These are phyloP conservation scores for Globisporangium nagaii DNA, from an alignment of 352 stramenopile species.

Conservation along the genomic window DNA sequence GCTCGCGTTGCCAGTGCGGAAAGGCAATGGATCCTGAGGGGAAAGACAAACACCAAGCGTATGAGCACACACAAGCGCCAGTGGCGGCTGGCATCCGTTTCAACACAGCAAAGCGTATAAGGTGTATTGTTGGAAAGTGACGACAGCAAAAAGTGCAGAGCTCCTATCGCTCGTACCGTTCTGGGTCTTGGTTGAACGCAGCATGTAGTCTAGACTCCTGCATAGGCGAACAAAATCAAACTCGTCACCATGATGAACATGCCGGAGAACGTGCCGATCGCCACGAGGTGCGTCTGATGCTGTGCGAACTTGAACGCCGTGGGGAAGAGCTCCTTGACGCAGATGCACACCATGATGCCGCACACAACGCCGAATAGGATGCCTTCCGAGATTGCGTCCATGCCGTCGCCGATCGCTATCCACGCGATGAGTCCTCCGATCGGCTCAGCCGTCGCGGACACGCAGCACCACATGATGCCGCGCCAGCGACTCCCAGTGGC, in stretches of 20 bases:
- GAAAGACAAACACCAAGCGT: too few species aligned
- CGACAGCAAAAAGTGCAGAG: too few species aligned
- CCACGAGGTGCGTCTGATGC: conserved; percentile 79
- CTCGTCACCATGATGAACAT: conserved; percentile 87
- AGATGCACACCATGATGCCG: conserved; percentile 94
- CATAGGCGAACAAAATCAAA: conserved; percentile 86
- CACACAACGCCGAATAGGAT: conserved; percentile 90
- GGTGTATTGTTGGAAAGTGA: too few species aligned
- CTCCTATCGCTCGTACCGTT: too few species aligned
- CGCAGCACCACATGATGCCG: conserved; percentile 91
- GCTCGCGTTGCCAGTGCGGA: too few species aligned
- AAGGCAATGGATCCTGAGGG: too few species aligned
- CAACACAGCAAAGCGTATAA: too few species aligned
- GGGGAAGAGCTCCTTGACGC: conserved; percentile 88
- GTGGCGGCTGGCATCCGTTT: too few species aligned
- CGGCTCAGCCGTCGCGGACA: conserved; percentile 90
- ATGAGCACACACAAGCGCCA: too few species aligned
- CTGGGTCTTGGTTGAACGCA: too few species aligned
- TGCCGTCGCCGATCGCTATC: conserved; percentile 68
- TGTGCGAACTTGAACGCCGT: conserved; percentile 90
- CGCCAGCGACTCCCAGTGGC: conserved; percentile 92
- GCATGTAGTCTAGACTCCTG: conserved; percentile 47
- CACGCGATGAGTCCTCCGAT: conserved; percentile 88
- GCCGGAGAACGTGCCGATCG: conserved; percentile 69
- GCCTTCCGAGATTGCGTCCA: conserved; percentile 69